Evolutionary conservation across 345 rosid species (phyloP), one percentile per base, ranked within the genome.

Genomic region (Linum usitatissimum): DNA sequence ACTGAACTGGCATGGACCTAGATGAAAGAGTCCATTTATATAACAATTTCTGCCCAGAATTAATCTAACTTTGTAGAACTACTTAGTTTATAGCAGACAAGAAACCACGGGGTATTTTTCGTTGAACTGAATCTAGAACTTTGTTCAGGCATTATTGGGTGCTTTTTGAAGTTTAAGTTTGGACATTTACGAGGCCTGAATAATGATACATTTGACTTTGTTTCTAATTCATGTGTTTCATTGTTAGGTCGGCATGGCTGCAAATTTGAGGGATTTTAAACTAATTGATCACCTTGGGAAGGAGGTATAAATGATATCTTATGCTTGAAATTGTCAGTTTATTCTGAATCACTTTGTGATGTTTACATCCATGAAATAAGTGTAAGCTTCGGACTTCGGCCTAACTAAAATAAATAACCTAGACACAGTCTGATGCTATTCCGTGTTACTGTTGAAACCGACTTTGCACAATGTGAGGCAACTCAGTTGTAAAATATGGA

Each of bases 201-300:
- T 13, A 15, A 45, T 45, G 17, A 45, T 45, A 15, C 51, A 48
- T 15, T 6, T 54, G n/a, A 18, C 60, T 73, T 57, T 4, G 38
- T 36, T 3, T 19, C 58, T 63, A 42, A 71, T 57, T 61, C 34
- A 63, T 42, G 55, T 72, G 36, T 34, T 15, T 20, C 58, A 55
- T 56, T 36, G 14, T 66, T 70, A 92, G 98, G 81, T 81, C 66
- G 96, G 95, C 54, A 73, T 92, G 86, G 98, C 91, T 61, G 96
- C 85, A 70, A 92, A 92, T 72, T 80, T 85, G 80, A 83, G 76
- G 76, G 90, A 83, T 75, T 89, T 73, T 75, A 75, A 80, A 67
- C 81, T 89, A 36, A 81, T 78, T 34, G 73, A 85, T 66, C 69
- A 70, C 55, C 82, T 85, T 62, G 96, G 96, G 75, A 80, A 73